A percentile compares a stretch with the other conserved stretches of the same genome.
phyloP scores from a whole-genome alignment of 2,329 filamentous ascomycete species.

The Cladosporium velox region DNA sequence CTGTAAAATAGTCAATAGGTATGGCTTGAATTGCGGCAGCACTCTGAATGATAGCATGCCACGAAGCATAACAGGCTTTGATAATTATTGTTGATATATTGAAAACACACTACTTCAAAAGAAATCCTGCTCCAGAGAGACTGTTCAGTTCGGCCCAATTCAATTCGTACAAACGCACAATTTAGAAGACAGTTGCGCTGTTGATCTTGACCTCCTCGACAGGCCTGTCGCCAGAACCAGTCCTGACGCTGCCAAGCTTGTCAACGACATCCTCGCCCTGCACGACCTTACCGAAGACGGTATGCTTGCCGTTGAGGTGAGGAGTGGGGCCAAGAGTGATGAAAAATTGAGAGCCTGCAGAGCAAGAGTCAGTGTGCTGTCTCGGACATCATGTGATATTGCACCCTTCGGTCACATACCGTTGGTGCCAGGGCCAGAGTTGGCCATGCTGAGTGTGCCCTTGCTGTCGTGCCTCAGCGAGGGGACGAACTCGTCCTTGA shows the following conservation, averaged over 20 bases:
- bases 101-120: neutral
- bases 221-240: conserved; percentile 75
- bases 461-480: conserved; percentile 72
- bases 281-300: conserved; percentile 88
- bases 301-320: conserved; percentile 88
- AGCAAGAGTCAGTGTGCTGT: too few species aligned
- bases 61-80: neutral
- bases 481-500: conserved; percentile 87
- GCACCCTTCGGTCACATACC: conserved; percentile 38
- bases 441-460: conserved; percentile 90
- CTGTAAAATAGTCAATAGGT: neutral
- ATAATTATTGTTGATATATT: neutral
- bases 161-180: neutral
- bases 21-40: neutral
- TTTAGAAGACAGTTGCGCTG: conserved; percentile 29
- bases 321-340: conserved; percentile 72
- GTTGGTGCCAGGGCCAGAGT: conserved; percentile 88
- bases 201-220: conserved; percentile 76
- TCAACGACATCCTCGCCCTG: conserved; percentile 87
- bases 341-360: conserved; percentile 80
- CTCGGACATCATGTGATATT: too few species aligned
- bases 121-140: neutral
- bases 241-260: conserved; percentile 87
- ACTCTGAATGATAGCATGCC: neutral
- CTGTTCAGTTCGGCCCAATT: neutral